Evolutionary conservation across 352 stramenopile genomes (phyloP), one percentile per base, ranked within the genome.

Genomic region (Phytophthora cryptogea): DNA sequence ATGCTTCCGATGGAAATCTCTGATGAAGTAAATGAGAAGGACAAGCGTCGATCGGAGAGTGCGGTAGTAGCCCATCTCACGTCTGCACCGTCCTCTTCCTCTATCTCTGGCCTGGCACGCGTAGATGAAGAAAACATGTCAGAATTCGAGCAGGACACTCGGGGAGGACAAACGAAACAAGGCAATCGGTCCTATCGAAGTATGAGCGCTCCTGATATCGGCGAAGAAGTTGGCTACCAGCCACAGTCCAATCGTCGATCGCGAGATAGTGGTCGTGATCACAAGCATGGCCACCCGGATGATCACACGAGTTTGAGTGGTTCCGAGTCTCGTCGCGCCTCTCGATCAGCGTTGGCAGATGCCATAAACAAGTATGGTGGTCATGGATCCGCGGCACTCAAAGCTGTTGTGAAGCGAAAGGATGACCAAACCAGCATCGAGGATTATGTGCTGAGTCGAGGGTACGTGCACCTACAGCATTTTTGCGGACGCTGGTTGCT

Each of bases 1-100:
- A 95, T 95, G 86, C 78, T 76, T 14, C 83, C 84, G 0, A 89
- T 94, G 60, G 84, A 91, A 42, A 79, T 90, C 27, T 88, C 78
- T 4, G 80, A 85, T 46, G 79, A 90, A 31, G 61, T 77, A 10
- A 79, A 72, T 17, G 74, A 78, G 8, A 72, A 79, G 31, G 65
- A 84, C 8, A 88, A 89, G 27, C 61, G 68, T 2, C 56, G 76
- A 36, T 79, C 69, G 5, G 78, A 81, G 28, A 80, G 65, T 33
- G 60, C 58, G 7, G 62, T 80, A 47, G 67, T 82, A 5, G 78
- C 77, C 4, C 75, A 80, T 39, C 48, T 85, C 39, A 75, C 76
- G 6, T 77, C 69, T 1, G 48, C 63, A 8, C 73, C 74, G 4
- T 74, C 70, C 5, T 82, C 72, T 1, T 84, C 76, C 5, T 80